Evolutionary conservation across 2,329 filamentous ascomycete genomes (phyloP).

Genomic region (Xylariaceae sp.): DNA sequence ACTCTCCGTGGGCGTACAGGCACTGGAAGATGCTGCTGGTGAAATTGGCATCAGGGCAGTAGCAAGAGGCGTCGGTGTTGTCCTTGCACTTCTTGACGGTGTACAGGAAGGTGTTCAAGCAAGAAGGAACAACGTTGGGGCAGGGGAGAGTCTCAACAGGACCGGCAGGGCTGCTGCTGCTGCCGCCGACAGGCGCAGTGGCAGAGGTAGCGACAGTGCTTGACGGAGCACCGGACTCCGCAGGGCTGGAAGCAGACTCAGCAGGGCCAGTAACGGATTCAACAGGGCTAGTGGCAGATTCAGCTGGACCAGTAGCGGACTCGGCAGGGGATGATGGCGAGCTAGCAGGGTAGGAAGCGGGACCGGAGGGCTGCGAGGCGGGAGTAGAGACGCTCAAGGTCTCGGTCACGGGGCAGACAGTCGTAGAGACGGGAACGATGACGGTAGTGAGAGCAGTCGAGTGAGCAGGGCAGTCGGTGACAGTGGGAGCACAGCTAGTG

Average conservation of each 20-base stretch:
- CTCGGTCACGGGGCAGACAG: conserved; percentile 63
- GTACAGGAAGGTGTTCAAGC: conserved; percentile 89
- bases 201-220: conserved; percentile 33
- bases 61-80: conserved; percentile 83
- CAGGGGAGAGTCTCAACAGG: conserved; percentile 54
- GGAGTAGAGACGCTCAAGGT: conserved; percentile 44
- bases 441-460: conserved; percentile 54
- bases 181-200: conserved; percentile 35
- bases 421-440: conserved; percentile 61
- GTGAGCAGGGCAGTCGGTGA: conserved; percentile 51
- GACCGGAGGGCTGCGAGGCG: conserved; percentile 13
- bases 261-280: too few species aligned
- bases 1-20: conserved; percentile 74
- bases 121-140: conserved; percentile 78
- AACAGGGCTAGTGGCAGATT: too few species aligned
- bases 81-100: conserved; percentile 72
- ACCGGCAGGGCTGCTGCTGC: conserved; percentile 33
- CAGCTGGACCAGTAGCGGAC: too few species aligned
- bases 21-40: conserved; percentile 80
- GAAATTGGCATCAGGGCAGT: conserved; percentile 79
- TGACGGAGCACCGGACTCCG: conserved; percentile 20
- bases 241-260: not conserved
- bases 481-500: conserved; percentile 54
- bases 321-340: not conserved
- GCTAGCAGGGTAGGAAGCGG: conserved; percentile 1